Evolutionary conservation across 805 yeast species (phyloP).

Genomic region (Teunomyces atbi): DNA sequence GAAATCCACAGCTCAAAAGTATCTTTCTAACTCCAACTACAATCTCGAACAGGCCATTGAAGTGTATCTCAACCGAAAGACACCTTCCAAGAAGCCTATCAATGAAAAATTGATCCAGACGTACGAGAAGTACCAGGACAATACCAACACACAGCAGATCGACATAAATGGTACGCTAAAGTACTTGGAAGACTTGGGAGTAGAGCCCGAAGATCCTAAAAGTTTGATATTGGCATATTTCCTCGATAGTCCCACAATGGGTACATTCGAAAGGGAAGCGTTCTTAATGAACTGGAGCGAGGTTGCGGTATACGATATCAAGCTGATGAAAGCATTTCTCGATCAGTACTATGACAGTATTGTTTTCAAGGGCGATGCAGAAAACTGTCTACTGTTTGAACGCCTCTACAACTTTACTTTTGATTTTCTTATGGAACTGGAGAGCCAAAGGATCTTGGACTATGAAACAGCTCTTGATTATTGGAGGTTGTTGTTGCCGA

Average conservation of each 20-base stretch:
- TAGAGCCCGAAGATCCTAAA: constrained; percentile 71
- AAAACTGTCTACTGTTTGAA: constrained; percentile 44
- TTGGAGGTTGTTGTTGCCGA: constrained; percentile 66
- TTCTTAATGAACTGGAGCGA: constrained; percentile 62
- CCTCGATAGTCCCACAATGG: constrained; percentile 64
- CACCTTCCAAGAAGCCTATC: constrained; percentile 1
- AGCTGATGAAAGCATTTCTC: constrained; percentile 45
- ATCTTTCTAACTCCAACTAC: constrained; percentile 31
- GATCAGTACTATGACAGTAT: constrained; percentile 13
- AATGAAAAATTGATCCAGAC: constrained; percentile 24
- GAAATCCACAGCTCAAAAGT: constrained; percentile 32
- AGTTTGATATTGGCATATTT: constrained; percentile 71
- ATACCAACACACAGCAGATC: constrained; percentile 39
- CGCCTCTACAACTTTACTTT: constrained; percentile 71
- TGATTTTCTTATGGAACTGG: constrained; percentile 58
- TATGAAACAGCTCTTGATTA: constrained; percentile 66
- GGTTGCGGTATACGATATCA: constrained; percentile 27
- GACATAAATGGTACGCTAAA: constrained; percentile 76
- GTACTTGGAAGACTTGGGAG: constrained; percentile 64
- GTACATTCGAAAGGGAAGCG: constrained; percentile 49
- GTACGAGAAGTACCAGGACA: constrained; percentile 33
- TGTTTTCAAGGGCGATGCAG: constrained; percentile 14
- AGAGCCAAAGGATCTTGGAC: constrained; percentile 51
- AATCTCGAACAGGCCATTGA: constrained; percentile 32
- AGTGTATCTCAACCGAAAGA: constrained; percentile 18